Evolutionary conservation across 1,284 basidiomycete genomes (phyloP).

Genomic region (Papiliotrema nemorosa): DNA sequence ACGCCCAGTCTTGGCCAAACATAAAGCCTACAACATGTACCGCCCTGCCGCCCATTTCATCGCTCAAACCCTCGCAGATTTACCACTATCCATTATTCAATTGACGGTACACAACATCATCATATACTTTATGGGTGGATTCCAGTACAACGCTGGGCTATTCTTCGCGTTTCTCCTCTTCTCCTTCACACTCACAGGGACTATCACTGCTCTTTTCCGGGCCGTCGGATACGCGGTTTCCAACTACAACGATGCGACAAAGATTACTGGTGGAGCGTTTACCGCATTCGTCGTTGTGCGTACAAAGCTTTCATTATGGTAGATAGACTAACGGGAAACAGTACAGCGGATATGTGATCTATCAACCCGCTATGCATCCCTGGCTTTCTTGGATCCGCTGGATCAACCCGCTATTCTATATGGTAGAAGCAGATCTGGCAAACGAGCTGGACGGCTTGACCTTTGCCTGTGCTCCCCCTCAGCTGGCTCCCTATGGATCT

Average conservation of each 20-base stretch:
- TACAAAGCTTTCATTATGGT: no score
- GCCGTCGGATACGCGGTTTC: conserved; percentile 37
- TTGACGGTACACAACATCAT: conserved; percentile 45
- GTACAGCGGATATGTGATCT: conserved; percentile 41
- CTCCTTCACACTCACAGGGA: conserved; percentile 21
- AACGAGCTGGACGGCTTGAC: conserved; percentile 51
- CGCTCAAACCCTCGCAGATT: conserved; percentile 62
- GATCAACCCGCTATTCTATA: conserved; percentile 38
- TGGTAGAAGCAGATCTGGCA: conserved; percentile 27
- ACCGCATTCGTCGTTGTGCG: conserved; percentile 28
- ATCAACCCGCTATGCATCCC: conserved; percentile 36
- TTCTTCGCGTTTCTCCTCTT: conserved; percentile 46
- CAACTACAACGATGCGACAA: conserved; percentile 43
- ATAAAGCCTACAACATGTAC: conserved; percentile 51
- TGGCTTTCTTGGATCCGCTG: conserved; percentile 36
- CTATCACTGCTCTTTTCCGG: conserved; percentile 38
- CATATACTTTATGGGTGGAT: conserved; percentile 43
- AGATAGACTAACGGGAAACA: no score
- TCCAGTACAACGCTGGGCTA: conserved; percentile 24
- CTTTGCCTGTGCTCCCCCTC: conserved; percentile 41
- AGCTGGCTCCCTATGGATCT: conserved; percentile 47
- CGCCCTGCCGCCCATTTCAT: conserved; percentile 53
- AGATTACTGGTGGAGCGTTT: conserved; percentile 36
- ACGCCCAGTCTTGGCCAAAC: conserved; percentile 64
- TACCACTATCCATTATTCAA: conserved; percentile 48